Evolutionary conservation across 106 monocot genomes (phyloP).

Genomic region (Acorus calamus): DNA sequence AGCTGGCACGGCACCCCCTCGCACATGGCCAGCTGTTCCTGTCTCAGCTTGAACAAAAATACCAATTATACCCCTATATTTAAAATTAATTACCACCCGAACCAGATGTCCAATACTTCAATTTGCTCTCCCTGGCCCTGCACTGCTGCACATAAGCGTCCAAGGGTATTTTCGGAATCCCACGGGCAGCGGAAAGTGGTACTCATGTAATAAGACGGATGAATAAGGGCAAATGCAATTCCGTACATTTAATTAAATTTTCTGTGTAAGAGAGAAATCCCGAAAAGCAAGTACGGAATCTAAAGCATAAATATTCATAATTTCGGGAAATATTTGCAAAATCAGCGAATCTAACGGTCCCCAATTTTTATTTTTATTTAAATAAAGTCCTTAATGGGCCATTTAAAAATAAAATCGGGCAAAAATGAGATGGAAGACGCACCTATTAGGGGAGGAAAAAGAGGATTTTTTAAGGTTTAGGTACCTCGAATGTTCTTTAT

Average conservation of each 20-base stretch:
- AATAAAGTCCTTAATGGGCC: neutral
- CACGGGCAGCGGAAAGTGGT: too few species aligned
- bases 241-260: too few species aligned
- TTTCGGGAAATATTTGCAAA: too few species aligned
- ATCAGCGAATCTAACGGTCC: neutral
- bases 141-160: too few species aligned
- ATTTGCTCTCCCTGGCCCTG: too few species aligned
- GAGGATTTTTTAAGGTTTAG: too few species aligned
- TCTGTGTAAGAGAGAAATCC: conserved; percentile 23
- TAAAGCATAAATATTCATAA: neutral
- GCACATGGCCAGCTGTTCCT: conserved; percentile 58
- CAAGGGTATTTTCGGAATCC: too few species aligned
- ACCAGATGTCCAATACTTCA: too few species aligned
- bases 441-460: too few species aligned
- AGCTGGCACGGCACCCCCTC: conserved; percentile 38
- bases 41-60: conserved; percentile 12
- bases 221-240: too few species aligned
- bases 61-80: conserved; percentile 7
- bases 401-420: neutral
- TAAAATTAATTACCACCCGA: neutral
- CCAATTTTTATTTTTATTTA: conserved; percentile 14
- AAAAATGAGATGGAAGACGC: neutral
- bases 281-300: conserved; percentile 22
- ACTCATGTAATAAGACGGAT: too few species aligned
- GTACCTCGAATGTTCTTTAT: too few species aligned